These are phyloP conservation scores for Aspergillus biplanus DNA, from an alignment of 495 filamentous ascomycete genomes.

Conservation along the genomic window DNA sequence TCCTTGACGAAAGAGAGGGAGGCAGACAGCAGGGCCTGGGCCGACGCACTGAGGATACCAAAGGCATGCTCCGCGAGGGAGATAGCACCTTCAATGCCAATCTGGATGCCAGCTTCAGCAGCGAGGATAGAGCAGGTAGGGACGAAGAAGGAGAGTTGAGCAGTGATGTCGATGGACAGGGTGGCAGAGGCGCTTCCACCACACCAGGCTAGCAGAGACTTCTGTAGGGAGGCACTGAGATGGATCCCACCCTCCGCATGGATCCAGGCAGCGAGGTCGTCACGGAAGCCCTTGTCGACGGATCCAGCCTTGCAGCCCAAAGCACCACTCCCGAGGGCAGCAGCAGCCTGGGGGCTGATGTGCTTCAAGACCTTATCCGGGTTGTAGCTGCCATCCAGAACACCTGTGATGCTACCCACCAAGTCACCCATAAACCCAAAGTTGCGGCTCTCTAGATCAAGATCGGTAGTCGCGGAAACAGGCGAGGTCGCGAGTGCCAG, in stretches of 20 bases:
- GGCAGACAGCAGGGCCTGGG: conserved; percentile 37
- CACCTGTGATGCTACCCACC: conserved; percentile 21
- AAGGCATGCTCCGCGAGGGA: conserved; percentile 29
- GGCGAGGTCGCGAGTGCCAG: conserved; percentile 36
- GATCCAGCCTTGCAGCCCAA: conserved; percentile 41
- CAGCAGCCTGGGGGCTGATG: conserved; percentile 42
- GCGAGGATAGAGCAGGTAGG: conserved; percentile 41
- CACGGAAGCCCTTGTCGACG: conserved; percentile 35
- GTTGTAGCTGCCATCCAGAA: conserved; percentile 20
- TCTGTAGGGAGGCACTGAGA: conserved; percentile 32
- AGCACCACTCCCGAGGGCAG: conserved; percentile 44
- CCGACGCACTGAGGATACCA: conserved; percentile 37
- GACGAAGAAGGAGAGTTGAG: conserved; percentile 42
- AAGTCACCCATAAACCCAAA: conserved; percentile 25
- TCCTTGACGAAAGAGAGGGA: conserved; percentile 31
- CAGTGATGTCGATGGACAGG: conserved; percentile 32
- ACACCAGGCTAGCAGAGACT: conserved; percentile 36
- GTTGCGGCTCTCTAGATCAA: conserved; percentile 36
- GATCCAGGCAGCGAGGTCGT: conserved; percentile 43
- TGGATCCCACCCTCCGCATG: conserved; percentile 24
- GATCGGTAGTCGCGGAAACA: too few relatives aligned
- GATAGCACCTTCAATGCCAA: conserved; percentile 48
- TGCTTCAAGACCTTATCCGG: conserved; percentile 31
- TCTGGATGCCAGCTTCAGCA: conserved; percentile 43
- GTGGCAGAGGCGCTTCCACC: conserved; percentile 28